These are phyloP conservation scores for Tylopilus cervinicoccineus DNA, from an alignment of 768 basidiomycete species.

Conservation along the genomic window DNA sequence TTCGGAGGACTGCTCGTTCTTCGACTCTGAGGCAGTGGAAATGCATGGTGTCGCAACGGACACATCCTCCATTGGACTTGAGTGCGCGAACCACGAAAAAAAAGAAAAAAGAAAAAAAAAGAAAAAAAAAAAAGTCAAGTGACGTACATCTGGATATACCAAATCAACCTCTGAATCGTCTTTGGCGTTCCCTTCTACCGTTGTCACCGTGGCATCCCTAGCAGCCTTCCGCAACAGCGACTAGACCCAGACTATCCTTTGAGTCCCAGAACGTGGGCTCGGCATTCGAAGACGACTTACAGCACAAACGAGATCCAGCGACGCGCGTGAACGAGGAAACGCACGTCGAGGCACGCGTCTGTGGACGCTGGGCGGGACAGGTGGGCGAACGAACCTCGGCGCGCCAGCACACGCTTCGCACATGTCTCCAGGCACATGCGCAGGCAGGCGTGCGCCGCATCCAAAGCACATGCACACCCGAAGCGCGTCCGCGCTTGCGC, in stretches of 20 bases:
- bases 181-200: neutral
- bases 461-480: constrained; percentile 19
- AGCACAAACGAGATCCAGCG: neutral
- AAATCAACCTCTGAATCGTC: constrained; percentile 14
- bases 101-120: neutral
- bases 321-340: neutral
- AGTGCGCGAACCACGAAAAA: neutral
- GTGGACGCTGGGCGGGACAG: neutral
- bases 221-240: neutral
- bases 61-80: constrained; percentile 4
- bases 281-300: neutral
- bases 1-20: no score
- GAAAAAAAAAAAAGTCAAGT: no score
- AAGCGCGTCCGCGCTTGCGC: neutral
- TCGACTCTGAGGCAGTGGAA: neutral
- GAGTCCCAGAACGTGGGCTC: neutral
- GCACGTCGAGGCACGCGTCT: neutral
- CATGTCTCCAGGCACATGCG: neutral
- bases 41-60: neutral
- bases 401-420: constrained; percentile 12
- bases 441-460: constrained; percentile 10
- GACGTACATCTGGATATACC: constrained; percentile 23
- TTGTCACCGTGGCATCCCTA: no score
- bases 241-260: neutral
- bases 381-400: constrained; percentile 5